phyloP scores from a whole-genome alignment of 2,329 filamentous ascomycete genomes.

The Penicillium griseofulvum region DNA sequence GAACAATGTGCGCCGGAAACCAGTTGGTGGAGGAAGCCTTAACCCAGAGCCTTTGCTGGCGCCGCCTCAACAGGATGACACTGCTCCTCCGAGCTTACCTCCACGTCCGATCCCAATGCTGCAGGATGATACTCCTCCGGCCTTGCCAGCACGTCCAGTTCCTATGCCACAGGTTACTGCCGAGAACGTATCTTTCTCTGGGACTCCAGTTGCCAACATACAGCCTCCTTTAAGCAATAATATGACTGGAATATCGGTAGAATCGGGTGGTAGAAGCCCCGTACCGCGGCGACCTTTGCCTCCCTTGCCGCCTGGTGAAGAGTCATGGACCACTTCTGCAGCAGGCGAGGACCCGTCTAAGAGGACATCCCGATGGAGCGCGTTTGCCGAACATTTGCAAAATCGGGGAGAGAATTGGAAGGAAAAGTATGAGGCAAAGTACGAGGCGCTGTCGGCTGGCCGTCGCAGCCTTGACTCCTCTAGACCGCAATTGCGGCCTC shows the following conservation, averaged over 20 bases:
- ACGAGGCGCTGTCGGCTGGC: constrained; percentile 22
- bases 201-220: constrained; percentile 14
- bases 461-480: constrained; percentile 33
- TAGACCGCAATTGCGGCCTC: constrained; percentile 26
- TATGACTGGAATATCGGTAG: neutral
- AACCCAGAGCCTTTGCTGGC: constrained; percentile 3
- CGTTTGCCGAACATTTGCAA: constrained; percentile 26
- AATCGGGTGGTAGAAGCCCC: constrained; percentile 1
- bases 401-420: constrained; percentile 21
- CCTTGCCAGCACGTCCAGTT: constrained; percentile 20
- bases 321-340: constrained; percentile 9
- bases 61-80: constrained; percentile 7
- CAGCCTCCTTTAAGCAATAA: neutral
- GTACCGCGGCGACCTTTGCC: constrained; percentile 29
- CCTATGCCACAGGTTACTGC: constrained; percentile 19
- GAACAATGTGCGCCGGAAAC: constrained; percentile 42
- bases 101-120: constrained; percentile 11
- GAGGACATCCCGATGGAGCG: constrained; percentile 31
- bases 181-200: constrained; percentile 22
- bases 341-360: constrained; percentile 12
- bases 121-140: constrained; percentile 10
- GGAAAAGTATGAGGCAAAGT: constrained; percentile 25
- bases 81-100: constrained; percentile 18
- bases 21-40: constrained; percentile 24
- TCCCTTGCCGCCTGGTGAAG: constrained; percentile 26